These are phyloP conservation scores for Diospyros kaki DNA, from an alignment of 148 eudicot species.

Conservation along the genomic window DNA sequence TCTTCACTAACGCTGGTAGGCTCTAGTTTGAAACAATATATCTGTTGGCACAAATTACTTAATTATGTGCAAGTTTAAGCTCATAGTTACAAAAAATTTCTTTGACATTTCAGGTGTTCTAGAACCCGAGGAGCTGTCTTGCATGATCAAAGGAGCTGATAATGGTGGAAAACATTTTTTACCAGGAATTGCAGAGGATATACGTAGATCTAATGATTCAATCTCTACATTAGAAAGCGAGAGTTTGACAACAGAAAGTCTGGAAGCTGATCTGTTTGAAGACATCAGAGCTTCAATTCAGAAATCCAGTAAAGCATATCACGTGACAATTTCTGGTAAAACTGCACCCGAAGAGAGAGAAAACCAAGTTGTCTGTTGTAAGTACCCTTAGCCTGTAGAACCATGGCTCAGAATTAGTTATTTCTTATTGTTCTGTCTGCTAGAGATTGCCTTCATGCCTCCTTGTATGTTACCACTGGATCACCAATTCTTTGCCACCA, in stretches of 20 bases:
- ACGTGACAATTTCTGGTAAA: constrained; percentile 18
- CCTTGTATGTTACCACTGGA: constrained; percentile 5
- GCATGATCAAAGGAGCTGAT: constrained; percentile 67
- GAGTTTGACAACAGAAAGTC: constrained; percentile 61
- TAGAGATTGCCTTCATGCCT: constrained; percentile 1
- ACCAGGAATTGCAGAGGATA: constrained; percentile 83
- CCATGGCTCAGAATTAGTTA: not conserved
- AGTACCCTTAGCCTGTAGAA: constrained; percentile 7
- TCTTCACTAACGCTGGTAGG: constrained; percentile 83
- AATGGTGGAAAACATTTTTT: constrained; percentile 35
- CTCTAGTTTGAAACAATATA: not conserved
- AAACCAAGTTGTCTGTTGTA: constrained; percentile 29
- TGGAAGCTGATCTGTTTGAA: constrained; percentile 77
- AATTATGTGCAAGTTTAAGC: not conserved
- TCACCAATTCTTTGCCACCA: not conserved
- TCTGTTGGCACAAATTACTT: not conserved
- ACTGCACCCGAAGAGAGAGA: constrained; percentile 24
- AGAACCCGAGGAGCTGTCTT: constrained; percentile 84
- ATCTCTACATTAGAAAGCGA: constrained; percentile 76
- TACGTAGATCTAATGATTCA: constrained; percentile 70
- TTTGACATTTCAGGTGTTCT: constrained; percentile 59
- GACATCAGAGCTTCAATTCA: constrained; percentile 98
- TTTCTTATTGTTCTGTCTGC: not conserved
- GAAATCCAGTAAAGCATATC: constrained; percentile 51
- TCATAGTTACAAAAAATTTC: not conserved